Base-by-base conservation (phyloP, 306 rosid species). In the Heteromeles arbutifolia region DNA sequence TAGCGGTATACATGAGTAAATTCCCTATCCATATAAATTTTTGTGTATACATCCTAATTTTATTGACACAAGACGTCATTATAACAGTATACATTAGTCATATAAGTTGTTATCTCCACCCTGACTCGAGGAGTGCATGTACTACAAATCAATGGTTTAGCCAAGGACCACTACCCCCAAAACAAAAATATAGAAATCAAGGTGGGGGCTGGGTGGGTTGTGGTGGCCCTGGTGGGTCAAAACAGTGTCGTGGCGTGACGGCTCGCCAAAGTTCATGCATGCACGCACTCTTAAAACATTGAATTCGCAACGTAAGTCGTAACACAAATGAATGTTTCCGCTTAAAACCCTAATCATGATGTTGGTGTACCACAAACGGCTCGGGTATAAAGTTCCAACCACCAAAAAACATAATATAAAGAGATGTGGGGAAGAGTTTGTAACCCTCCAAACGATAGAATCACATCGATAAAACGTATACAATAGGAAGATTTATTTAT, bases 401-500 rank as follows among this genome's bases (percentile, higher is more conserved):
- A 75, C 79, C 72, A 48, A 22, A 75, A 31, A 15, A 19, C 13
- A 4, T 13, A 44, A 43, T 11, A 41, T 41, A 29, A 72, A 59
- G 43, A 41, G 17, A 24, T 11, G 77, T 73, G 69, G 77, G 77
- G 61, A 43, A 43, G 77, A 58, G 44, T 74, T 57, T 74, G 48
- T 17, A 19, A 25, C 77, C 59, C 21, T 43, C 31, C 69, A 74
- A 73, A 43, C 69, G 77, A 74, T 69, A 74, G 8, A 26, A 41
- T 12, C 77, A 44, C 2, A 44, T 28, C 4, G 43, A 25, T 6
- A 6, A 61, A 61, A 61, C 61, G 69, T 44, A 74, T 41, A 34
- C 45, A 74, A 17, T 6, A 28, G 11, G 24, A 2, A 37, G 18
- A 26, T 14, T 29, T 32, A 18, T 25, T 64, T 65, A 50, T 17